Evolutionary conservation across 495 filamentous ascomycete species (phyloP).

Genomic region (Aspergillus egyptiacus): DNA sequence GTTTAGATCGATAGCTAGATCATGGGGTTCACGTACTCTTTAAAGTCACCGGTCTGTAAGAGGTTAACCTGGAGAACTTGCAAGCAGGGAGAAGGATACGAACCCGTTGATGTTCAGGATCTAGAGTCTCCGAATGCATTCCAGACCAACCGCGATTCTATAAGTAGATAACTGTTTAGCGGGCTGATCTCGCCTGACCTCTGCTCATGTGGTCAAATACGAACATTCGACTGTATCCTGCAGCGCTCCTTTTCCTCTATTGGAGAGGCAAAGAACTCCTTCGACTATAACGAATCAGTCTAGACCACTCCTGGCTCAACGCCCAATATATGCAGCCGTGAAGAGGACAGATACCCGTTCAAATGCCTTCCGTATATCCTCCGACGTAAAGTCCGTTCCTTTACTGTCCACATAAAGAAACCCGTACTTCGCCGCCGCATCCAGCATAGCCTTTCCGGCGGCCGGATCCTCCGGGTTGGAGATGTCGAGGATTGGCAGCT

Average conservation of each 20-base stretch:
- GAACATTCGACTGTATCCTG: constrained; percentile 61
- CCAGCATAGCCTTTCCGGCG: constrained; percentile 65
- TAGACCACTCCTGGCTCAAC: background rate
- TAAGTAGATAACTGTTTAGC: constrained; percentile 4
- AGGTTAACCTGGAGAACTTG: constrained; percentile 5
- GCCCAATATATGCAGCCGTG: background rate
- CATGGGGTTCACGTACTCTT: constrained; percentile 56
- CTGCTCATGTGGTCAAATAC: background rate
- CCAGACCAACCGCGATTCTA: constrained; percentile 83
- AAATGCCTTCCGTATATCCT: constrained; percentile 69
- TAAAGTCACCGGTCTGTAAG: constrained; percentile 75
- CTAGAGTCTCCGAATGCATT: constrained; percentile 83
- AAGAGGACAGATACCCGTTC: constrained; percentile 62
- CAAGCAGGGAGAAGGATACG: constrained; percentile 8
- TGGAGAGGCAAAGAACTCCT: constrained; percentile 69
- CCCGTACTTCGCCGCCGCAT: constrained; percentile 73
- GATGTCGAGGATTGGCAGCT: constrained; percentile 79
- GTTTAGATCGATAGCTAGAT: too few species aligned
- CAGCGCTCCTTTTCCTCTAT: constrained; percentile 65
- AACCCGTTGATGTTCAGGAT: constrained; percentile 78
- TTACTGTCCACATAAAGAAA: constrained; percentile 83
- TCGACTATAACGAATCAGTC: constrained; percentile 48
- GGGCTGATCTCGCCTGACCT: background rate
- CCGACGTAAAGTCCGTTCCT: constrained; percentile 56
- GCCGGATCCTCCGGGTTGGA: constrained; percentile 45